These are phyloP conservation scores for Hyaloscypha variabilis DNA, from an alignment of 495 filamentous ascomycete genomes.

Conservation along the genomic window DNA sequence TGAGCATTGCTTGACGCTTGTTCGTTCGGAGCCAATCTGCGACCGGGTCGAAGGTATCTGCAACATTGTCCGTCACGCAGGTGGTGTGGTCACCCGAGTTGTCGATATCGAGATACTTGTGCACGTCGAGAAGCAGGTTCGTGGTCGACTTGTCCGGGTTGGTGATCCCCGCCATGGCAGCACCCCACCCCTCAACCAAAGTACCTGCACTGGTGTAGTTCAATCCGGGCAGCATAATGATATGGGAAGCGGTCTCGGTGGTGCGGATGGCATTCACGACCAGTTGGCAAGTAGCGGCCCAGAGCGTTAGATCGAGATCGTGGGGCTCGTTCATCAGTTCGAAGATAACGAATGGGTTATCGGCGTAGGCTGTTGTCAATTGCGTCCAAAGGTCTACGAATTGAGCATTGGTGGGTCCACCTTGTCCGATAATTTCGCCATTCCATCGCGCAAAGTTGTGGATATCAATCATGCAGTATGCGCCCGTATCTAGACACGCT, in stretches of 20 bases:
- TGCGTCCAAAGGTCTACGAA: conserved; percentile 59
- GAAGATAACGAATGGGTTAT: conserved; percentile 52
- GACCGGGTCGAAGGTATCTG: conserved; percentile 47
- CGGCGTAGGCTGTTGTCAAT: conserved; percentile 56
- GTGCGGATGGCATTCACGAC: conserved; percentile 60
- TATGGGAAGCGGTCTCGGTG: conserved; percentile 55
- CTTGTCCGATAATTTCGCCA: conserved; percentile 59
- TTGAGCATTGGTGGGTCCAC: conserved; percentile 55
- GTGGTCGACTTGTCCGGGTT: conserved; percentile 56
- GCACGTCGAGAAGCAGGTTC: conserved; percentile 58
- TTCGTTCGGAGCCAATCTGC: conserved; percentile 50
- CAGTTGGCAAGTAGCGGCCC: conserved; percentile 56
- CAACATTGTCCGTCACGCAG: conserved; percentile 56
- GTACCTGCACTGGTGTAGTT: conserved; percentile 50
- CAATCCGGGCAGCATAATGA: conserved; percentile 45
- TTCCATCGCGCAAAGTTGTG: conserved; percentile 66
- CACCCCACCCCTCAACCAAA: conserved; percentile 49
- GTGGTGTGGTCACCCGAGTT: conserved; percentile 53
- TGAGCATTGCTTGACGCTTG: conserved; percentile 53
- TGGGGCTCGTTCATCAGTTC: conserved; percentile 69
- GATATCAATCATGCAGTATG: conserved; percentile 60
- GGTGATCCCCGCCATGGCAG: conserved; percentile 49
- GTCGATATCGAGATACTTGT: conserved; percentile 61
- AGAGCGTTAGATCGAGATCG: conserved; percentile 32
- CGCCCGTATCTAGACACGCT: conserved; percentile 57